Evolutionary conservation across 2,329 filamentous ascomycete species (phyloP).

Genomic region (Pyricularia sp.): DNA sequence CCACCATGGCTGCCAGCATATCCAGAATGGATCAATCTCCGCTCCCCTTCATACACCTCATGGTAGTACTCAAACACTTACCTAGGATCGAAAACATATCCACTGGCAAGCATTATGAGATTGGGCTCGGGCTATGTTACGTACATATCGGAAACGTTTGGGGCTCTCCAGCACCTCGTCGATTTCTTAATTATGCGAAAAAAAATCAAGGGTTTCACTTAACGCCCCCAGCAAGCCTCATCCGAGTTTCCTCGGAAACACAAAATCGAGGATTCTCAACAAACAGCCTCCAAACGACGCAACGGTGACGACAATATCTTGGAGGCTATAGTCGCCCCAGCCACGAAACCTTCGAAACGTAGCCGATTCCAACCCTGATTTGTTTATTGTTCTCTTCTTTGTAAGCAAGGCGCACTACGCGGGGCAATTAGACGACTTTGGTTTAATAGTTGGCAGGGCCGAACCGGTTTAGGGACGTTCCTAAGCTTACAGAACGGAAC

Average conservation of each 20-base stretch:
- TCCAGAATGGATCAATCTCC: too few species aligned
- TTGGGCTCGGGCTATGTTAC: background rate
- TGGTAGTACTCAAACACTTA: too few species aligned
- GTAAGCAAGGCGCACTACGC: background rate
- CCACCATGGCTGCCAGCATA: too few species aligned
- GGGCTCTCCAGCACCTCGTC: background rate
- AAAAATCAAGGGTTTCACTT: background rate
- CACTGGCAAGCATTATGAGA: background rate
- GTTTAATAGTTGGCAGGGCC: background rate
- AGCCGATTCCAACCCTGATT: background rate
- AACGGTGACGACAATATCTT: too few species aligned
- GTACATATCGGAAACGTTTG: background rate
- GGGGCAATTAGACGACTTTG: background rate
- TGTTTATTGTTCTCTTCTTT: background rate
- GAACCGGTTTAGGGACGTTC: background rate
- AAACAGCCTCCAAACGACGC: too few species aligned
- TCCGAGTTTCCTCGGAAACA: background rate
- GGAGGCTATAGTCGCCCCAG: too few species aligned
- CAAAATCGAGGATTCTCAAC: background rate
- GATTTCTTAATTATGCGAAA: background rate
- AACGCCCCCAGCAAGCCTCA: background rate
- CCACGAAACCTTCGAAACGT: background rate
- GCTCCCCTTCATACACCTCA: too few species aligned
- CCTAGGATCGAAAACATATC: too few species aligned
- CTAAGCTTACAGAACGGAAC: background rate